These are phyloP conservation scores for Stellera chamaejasme DNA, from an alignment of 345 rosid species.

Conservation along the genomic window DNA sequence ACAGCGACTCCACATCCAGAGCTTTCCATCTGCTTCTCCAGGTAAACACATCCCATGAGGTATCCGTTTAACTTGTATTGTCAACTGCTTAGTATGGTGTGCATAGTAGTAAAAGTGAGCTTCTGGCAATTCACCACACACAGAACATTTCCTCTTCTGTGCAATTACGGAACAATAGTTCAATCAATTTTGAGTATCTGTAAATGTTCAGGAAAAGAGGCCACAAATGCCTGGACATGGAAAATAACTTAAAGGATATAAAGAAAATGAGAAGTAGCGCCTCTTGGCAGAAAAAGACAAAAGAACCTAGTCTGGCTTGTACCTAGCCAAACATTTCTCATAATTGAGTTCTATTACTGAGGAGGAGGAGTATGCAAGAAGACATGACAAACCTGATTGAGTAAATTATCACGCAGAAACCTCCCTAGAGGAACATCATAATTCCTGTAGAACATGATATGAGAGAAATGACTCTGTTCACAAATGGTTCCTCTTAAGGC, in stretches of 20 bases:
- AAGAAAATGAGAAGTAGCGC: not conserved
- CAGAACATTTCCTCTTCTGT: conserved; percentile 60
- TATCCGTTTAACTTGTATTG: conserved; percentile 58
- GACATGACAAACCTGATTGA: conserved; percentile 57
- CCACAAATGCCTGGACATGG: not conserved
- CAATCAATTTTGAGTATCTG: conserved; percentile 3
- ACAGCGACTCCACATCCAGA: conserved; percentile 99
- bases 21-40: conserved; percentile 67
- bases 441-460: conserved; percentile 79
- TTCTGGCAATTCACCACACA: conserved; percentile 64
- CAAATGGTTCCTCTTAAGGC: conserved; percentile 59
- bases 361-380: conserved; percentile 3
- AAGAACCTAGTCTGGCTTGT: conserved; percentile 4
- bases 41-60: conserved; percentile 31
- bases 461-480: conserved; percentile 92
- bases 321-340: not conserved
- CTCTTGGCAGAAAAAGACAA: not conserved
- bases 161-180: conserved; percentile 17
- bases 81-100: conserved; percentile 72
- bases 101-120: conserved; percentile 80
- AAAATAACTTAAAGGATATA: not conserved
- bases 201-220: not conserved
- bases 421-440: conserved; percentile 82
- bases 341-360: not conserved
- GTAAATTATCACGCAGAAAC: conserved; percentile 73